phyloP scores from a whole-genome alignment of 2,329 filamentous ascomycete genomes.

The Tolypocladium amazonense region DNA sequence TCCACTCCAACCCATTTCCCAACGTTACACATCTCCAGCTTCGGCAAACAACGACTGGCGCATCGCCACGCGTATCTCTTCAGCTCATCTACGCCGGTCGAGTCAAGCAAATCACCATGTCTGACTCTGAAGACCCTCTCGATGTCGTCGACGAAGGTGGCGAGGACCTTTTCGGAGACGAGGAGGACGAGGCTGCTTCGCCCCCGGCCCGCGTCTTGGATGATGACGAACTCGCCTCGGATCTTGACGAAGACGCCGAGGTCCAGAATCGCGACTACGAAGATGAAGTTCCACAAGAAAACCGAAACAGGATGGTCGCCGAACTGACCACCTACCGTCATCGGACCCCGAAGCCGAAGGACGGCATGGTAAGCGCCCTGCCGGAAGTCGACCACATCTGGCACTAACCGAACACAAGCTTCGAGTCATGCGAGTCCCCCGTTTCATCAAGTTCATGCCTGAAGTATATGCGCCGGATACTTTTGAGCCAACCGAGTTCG shows the following conservation, averaged over 20 bases:
- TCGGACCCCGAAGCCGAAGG: slow-evolving; percentile 57
- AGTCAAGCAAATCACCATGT: slow-evolving; percentile 28
- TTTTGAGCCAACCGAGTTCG: slow-evolving; percentile 50
- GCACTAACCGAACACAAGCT: slow-evolving; percentile 32
- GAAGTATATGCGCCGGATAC: slow-evolving; percentile 54
- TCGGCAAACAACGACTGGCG: background rate
- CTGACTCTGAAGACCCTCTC: slow-evolving; percentile 44
- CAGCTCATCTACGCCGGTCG: background rate
- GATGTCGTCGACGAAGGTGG: slow-evolving; percentile 43
- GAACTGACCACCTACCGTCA: slow-evolving; percentile 59
- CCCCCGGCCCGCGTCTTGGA: slow-evolving; percentile 52
- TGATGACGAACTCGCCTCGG: slow-evolving; percentile 49
- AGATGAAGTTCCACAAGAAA: slow-evolving; percentile 34
- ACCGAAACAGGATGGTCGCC: slow-evolving; percentile 47
- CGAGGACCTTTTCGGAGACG: slow-evolving; percentile 54
- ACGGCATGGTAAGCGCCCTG: slow-evolving; percentile 49
- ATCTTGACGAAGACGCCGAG: slow-evolving; percentile 34
- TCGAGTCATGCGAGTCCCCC: slow-evolving; percentile 59
- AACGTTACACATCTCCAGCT: background rate
- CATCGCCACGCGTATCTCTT: background rate
- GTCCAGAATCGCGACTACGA: slow-evolving; percentile 23
- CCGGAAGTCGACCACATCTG: background rate
- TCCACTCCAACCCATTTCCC: background rate
- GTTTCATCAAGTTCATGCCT: slow-evolving; percentile 61
- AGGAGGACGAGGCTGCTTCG: slow-evolving; percentile 46